A percentile compares a stretch with the other conserved stretches of the same genome.
Evolutionary conservation across 106 monocot species (phyloP).

Genomic region (Amphibolis antarctica): DNA sequence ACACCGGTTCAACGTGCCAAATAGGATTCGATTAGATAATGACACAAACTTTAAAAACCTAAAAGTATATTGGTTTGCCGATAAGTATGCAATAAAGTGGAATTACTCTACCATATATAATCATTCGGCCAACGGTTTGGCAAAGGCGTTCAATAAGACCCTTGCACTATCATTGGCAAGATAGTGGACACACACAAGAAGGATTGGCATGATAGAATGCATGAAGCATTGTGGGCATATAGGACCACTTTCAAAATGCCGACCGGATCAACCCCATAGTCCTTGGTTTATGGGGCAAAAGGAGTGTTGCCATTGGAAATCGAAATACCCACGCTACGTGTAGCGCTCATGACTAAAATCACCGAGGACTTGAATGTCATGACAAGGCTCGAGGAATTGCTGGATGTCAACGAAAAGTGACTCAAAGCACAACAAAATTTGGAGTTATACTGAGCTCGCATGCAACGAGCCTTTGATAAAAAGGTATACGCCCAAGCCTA

Average conservation of each 20-base stretch:
- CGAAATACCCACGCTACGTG: neutral
- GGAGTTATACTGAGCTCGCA: neutral
- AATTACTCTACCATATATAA: slow-evolving; percentile 1
- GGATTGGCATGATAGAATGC: neutral
- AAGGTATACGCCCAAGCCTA: neutral
- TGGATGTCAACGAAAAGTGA: neutral
- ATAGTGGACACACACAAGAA: neutral
- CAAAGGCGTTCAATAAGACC: neutral
- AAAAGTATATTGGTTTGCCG: neutral
- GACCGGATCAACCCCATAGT: neutral
- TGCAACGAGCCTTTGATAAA: neutral
- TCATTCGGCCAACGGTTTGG: neutral
- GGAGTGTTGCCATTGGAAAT: neutral
- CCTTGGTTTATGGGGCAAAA: neutral
- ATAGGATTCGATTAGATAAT: neutral
- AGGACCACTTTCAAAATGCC: neutral
- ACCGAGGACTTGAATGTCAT: neutral
- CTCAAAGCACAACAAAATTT: neutral
- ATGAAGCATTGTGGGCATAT: neutral
- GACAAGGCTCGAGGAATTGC: neutral
- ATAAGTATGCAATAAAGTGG: neutral
- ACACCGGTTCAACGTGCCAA: neutral
- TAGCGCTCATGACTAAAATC: neutral
- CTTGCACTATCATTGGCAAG: neutral
- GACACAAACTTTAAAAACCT: neutral